phyloP scores from a whole-genome alignment of 192 early-diverging fungal species.

The Diversispora epigaea region DNA sequence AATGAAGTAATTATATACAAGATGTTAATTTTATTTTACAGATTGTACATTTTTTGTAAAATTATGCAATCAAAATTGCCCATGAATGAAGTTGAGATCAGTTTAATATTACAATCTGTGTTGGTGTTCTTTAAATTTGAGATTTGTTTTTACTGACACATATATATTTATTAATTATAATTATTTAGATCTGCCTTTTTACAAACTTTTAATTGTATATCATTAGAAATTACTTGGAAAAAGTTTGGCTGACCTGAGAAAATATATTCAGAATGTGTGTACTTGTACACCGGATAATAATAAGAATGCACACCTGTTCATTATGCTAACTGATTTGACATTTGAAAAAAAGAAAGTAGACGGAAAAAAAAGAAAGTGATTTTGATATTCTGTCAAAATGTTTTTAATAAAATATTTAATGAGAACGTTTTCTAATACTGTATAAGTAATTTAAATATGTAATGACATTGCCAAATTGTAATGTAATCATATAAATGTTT shows the following conservation, averaged over 20 bases:
- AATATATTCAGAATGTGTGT: background rate
- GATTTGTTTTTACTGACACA: too few species aligned
- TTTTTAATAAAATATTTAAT: constrained; percentile 16
- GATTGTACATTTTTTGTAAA: constrained; percentile 8
- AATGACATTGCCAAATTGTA: constrained; percentile 15
- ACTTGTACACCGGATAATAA: constrained; percentile 13
- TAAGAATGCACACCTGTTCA: background rate
- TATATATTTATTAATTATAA: too few species aligned
- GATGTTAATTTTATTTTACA: background rate
- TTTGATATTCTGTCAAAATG: constrained; percentile 15
- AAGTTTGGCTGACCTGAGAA: background rate
- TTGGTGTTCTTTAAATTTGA: too few species aligned
- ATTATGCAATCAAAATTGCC: too few species aligned
- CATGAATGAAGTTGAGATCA: too few species aligned
- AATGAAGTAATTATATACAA: background rate
- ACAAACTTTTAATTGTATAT: background rate
- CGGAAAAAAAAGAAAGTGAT: constrained; percentile 2
- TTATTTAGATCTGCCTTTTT: background rate
- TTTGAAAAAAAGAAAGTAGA: background rate
- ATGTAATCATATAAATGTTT: constrained; percentile 13
- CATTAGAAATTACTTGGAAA: constrained; percentile 3
- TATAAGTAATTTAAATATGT: constrained; percentile 15
- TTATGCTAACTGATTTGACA: background rate
- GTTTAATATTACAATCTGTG: too few species aligned
- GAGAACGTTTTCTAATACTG: constrained; percentile 9